These are phyloP conservation scores for Vitis hybrid DNA, from an alignment of 177 flowering plant genomes.

Conservation along the genomic window DNA sequence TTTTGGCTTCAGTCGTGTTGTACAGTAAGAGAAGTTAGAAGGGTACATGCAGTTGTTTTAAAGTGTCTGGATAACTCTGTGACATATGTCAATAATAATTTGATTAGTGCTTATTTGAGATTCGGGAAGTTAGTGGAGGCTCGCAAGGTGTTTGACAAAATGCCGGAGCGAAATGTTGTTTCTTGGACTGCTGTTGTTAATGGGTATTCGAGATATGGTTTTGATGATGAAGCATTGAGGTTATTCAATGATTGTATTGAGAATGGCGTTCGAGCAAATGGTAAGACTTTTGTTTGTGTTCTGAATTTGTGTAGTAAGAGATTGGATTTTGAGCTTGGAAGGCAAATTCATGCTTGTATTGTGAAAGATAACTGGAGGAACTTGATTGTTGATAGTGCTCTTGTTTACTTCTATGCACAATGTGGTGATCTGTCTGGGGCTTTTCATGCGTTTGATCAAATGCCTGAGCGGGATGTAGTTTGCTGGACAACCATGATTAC, in stretches of 20 bases:
- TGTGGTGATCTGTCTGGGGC: conserved; percentile 57
- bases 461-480: conserved; percentile 63
- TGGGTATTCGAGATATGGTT: conserved; percentile 56
- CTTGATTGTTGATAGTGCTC: conserved; percentile 62
- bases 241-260: conserved; percentile 44
- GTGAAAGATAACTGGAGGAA: conserved; percentile 56
- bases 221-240: conserved; percentile 46
- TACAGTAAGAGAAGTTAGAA: conserved; percentile 36
- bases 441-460: conserved; percentile 48
- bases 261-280: conserved; percentile 38
- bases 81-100: conserved; percentile 54
- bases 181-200: conserved; percentile 84
- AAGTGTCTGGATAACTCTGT: conserved; percentile 25
- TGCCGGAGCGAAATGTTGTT: conserved; percentile 59
- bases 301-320: conserved; percentile 64
- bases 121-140: conserved; percentile 50
- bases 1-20: conserved; percentile 50
- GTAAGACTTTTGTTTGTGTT: conserved; percentile 62
- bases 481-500: conserved; percentile 78
- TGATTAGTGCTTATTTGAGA: conserved; percentile 53
- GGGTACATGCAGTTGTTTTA: conserved; percentile 45
- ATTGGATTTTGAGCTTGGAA: conserved; percentile 57
- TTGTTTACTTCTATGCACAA: conserved; percentile 64
- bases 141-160: conserved; percentile 73
- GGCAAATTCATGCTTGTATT: conserved; percentile 64